Evolutionary conservation across 2,329 filamentous ascomycete species (phyloP).

Genomic region (Alternaria alternata): DNA sequence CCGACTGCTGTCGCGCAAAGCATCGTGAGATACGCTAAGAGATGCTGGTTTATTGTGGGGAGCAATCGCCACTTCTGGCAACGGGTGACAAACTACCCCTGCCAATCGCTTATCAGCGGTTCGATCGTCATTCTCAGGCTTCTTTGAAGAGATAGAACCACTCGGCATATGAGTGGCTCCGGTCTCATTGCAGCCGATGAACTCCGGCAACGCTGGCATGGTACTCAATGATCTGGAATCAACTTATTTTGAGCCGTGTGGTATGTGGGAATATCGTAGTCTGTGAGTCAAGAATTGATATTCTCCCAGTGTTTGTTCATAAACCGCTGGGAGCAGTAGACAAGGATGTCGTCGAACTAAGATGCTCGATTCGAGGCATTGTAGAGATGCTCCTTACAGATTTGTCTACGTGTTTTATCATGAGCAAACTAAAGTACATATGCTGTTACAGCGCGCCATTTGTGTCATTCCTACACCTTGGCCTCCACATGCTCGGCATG

Average conservation of each 20-base stretch:
- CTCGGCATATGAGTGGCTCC: not conserved
- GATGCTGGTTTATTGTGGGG: not conserved
- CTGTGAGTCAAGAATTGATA: not conserved
- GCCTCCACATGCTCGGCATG: slow-evolving; percentile 23
- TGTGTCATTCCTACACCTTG: too few species aligned
- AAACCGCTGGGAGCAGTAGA: not conserved
- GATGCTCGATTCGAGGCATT: not conserved
- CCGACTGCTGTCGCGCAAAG: not conserved
- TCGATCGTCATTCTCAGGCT: not conserved
- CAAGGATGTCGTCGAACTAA: not conserved
- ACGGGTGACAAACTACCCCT: not conserved
- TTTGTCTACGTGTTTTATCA: not conserved
- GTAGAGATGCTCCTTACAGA: not conserved
- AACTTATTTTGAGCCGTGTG: not conserved
- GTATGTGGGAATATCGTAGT: not conserved
- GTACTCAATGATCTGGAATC: not conserved
- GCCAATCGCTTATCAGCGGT: not conserved
- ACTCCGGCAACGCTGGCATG: not conserved
- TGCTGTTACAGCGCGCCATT: not conserved
- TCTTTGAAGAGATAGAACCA: not conserved
- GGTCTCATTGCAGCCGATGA: not conserved
- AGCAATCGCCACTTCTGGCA: not conserved
- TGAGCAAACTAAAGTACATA: not conserved
- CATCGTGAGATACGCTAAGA: not conserved
- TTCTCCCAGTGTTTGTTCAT: not conserved